phyloP scores from a whole-genome alignment of 208 protist genomes.

The Crithidia mellificae region DNA sequence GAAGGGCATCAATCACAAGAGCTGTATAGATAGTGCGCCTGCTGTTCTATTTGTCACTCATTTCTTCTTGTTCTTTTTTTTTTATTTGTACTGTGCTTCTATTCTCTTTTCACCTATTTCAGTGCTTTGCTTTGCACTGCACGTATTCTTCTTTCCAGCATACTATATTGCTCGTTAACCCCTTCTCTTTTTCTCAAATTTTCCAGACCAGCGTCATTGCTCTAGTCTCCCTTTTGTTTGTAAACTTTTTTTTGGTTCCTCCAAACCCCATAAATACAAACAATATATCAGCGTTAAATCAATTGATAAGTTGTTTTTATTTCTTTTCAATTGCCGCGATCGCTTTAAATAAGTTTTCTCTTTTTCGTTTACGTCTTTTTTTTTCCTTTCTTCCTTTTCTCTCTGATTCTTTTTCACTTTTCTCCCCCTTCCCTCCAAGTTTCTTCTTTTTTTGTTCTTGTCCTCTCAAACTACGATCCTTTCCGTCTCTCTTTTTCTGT shows the following conservation, averaged over 20 bases:
- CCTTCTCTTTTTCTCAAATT: background rate
- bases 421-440: no score
- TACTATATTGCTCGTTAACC: background rate
- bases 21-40: background rate
- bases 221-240: background rate
- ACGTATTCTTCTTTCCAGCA: background rate
- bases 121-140: background rate
- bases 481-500: no score
- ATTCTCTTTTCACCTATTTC: background rate
- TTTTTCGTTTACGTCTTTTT: no score
- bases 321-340: no score
- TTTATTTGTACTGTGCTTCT: background rate
- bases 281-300: background rate
- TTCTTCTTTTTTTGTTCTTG: no score
- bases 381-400: no score
- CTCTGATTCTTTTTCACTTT: no score
- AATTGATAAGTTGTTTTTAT: no score
- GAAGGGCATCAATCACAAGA: background rate
- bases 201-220: background rate
- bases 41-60: background rate
- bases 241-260: background rate
- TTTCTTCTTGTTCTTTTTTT: no score
- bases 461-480: no score
- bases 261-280: no score
- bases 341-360: no score